These are phyloP conservation scores for Neofusicoccum kwambonambiense DNA, from an alignment of 2,329 filamentous ascomycete species.

Conservation along the genomic window DNA sequence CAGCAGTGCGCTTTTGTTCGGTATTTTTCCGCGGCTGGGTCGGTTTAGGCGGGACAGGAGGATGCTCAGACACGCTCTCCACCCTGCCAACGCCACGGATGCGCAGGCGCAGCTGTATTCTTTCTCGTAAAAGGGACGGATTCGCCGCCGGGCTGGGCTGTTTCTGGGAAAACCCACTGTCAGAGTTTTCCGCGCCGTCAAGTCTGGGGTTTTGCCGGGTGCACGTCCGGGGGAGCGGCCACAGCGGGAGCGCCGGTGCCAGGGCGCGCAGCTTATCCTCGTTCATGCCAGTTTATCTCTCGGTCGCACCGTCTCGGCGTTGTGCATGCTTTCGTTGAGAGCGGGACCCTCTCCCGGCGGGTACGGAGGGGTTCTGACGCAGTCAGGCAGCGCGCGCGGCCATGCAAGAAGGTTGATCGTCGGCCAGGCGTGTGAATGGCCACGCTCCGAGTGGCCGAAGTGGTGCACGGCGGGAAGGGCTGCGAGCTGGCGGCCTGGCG, in stretches of 20 bases:
- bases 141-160: background rate
- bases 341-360: background rate
- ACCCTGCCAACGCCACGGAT: background rate
- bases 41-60: background rate
- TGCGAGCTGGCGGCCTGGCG: background rate
- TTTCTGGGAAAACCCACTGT: background rate
- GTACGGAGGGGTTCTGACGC: too few species aligned
- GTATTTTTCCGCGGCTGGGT: conserved; percentile 1
- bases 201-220: background rate
- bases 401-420: background rate
- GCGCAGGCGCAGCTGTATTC: background rate
- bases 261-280: background rate
- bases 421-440: background rate
- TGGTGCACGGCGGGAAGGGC: background rate
- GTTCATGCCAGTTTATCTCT: background rate
- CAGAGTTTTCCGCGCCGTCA: background rate
- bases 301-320: background rate
- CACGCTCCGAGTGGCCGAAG: background rate
- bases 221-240: background rate
- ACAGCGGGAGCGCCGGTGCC: background rate
- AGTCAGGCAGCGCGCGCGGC: too few species aligned
- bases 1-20: background rate
- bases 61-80: background rate
- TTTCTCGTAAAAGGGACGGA: background rate
- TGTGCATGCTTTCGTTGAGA: background rate